A percentile compares a stretch with the other conserved stretches of the same genome.
Conservation (phyloP, 2,329 filamentous ascomycete species). For the Diaporthe caulivora region DNA sequence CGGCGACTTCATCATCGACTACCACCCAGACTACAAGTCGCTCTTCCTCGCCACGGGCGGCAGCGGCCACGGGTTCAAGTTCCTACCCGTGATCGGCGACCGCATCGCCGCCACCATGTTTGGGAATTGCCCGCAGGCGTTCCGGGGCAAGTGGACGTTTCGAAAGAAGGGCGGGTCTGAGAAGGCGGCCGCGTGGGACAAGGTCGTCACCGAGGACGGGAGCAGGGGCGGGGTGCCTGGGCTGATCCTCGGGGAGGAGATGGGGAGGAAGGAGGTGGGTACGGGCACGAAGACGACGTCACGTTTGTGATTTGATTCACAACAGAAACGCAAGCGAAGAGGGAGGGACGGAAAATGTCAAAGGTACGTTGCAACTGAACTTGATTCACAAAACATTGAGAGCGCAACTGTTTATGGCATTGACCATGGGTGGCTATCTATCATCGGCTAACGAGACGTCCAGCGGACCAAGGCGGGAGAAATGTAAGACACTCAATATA, state of each 20-base stretch:
- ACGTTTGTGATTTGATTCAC: conserved; percentile 14
- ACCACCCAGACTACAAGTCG: conserved; percentile 71
- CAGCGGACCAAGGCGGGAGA: conserved; percentile 1
- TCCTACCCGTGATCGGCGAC: conserved; percentile 74
- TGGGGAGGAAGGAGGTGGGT: conserved; percentile 46
- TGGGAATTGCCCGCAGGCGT: conserved; percentile 58
- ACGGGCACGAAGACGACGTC: conserved; percentile 5
- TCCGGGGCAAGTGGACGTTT: conserved; percentile 72
- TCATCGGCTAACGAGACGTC: conserved; percentile 35
- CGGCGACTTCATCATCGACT: conserved; percentile 78
- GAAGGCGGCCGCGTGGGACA: conserved; percentile 49
- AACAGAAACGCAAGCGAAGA: too few relatives aligned
- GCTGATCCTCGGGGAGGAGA: conserved; percentile 59
- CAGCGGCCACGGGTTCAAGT: conserved; percentile 77
- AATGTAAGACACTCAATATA: neutral
- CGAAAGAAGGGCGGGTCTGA: conserved; percentile 64
- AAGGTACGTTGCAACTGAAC: neutral
- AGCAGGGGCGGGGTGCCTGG: conserved; percentile 63
- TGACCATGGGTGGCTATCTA: conserved; percentile 33
- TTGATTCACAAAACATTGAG: neutral
- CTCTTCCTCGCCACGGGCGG: conserved; percentile 74
- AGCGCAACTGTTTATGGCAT: conserved; percentile 36
- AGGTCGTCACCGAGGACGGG: conserved; percentile 65
- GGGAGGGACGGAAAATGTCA: neutral
- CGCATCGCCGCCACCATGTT: conserved; percentile 70